Evolutionary conservation across 768 basidiomycete species (phyloP), one percentile per base, ranked within the genome.

Genomic region (Boletus coccyginus): DNA sequence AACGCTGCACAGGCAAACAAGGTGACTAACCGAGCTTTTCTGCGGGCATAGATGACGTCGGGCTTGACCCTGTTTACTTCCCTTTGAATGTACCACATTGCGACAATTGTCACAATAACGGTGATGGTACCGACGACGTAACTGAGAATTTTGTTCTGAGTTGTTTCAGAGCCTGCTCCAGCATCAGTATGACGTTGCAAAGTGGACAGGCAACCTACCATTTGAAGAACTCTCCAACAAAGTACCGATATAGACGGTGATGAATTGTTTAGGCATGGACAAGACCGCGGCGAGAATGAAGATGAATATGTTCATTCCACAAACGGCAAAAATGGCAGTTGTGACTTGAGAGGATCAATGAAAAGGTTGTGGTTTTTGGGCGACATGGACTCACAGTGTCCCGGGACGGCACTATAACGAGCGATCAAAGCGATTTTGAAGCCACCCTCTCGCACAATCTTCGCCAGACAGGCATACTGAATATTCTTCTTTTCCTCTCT

Each of bases 181-280:
- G 42, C 46, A 35, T 67, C 13, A 60, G 40, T 43, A 50, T 36
- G 55, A 43, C 7, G 31, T 12, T 5, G 13, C 16, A 33, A 48
- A 24, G 27, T 19, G 6, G 24, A 42, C 24, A 50, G 14, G 24
- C 19, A 7, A 60, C 58, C 33, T 46, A 66, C 70, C 73, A 7
- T 62, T 70, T 5, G 79, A 75, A 24, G 81, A 24, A 24, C 27
- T 74, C 59, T 88, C 82, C n/a, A 92, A 69, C 31, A 90, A 77
- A 32, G 91, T 92, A 36, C 94, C 94, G 16, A 95, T 80, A 66
- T 97, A 97, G 13, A 97, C 94, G 9, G 89, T 91, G 61, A 93
- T 81, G 63, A 97, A 87, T 70, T 97, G 94, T 67, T 95, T 95
- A 8, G 94, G 94, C 66, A 93, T 72, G 19, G 92, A 91, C 17